Base-by-base conservation (phyloP, 345 rosid species). In the Eucalyptus cloeziana region DNA sequence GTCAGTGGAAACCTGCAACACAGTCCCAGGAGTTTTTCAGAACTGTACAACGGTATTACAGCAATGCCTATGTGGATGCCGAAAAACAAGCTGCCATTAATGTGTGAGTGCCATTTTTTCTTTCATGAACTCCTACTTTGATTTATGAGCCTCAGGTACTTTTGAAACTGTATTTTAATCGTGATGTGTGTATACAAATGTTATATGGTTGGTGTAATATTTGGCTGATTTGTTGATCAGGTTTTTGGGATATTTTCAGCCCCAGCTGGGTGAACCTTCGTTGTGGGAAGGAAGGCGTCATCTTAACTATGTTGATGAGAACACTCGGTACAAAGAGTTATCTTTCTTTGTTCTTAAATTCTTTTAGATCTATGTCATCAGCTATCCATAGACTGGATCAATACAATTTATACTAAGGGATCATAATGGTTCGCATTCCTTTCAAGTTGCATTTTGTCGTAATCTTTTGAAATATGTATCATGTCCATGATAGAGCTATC, bases 1-100 rank as follows among this genome's bases (percentile, higher is more conserved):
- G 99, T 87, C 99, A 97, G 87, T 98, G 99, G 99, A 96, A 94
- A 94, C 97, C 99, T 7, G 97, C 99, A 45, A 97, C 97, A 5
- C 99, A 96, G 88, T 98, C 99, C 81, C 99, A 98, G 92, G 99
- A 98, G 89, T 90, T 98, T 86, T 93, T 97, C 85, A 94, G 98
- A 94, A 94, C 96, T 85, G 88, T 98, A 40, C 99, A 98, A 21
- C 98, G 99, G 87, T 98, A 96, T 90, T 96, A 97, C 91, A 98
- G 97, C 89, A 98, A 98, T 90, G 96, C 99, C 24, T 98, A 97
- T 87, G 93, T 94, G 94, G 99, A 98, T 88, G 95, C 95, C 40
- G 98, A 95, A 92, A 98, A 98, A 93, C 99, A 98, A 93, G 95
- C 94, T 90, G 99, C 99, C 30, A 98, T 98, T 91, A 97, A 98